Percentiles rank a stretch among this genome's conserved stretches.
These are phyloP conservation scores for Xerocomus potaroensis DNA, from an alignment of 768 basidiomycete genomes.

Conservation along the genomic window DNA sequence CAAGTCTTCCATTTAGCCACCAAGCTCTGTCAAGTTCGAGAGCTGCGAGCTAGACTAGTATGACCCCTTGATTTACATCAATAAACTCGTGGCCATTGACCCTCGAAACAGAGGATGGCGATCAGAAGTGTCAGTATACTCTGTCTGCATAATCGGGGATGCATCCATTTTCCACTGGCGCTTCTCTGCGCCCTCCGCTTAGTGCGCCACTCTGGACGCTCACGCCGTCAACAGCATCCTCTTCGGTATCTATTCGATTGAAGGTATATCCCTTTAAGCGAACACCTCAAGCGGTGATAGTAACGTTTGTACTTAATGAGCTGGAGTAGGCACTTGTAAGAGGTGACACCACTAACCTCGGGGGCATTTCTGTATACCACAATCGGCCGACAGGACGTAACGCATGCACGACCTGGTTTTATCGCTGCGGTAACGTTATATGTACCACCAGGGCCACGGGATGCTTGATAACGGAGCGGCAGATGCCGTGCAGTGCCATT, in stretches of 20 bases:
- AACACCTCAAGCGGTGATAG: constrained; percentile 5
- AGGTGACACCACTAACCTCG: too few relatives aligned
- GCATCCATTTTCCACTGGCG: constrained; percentile 25
- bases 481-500: not conserved
- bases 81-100: constrained; percentile 7
- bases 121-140: constrained; percentile 22
- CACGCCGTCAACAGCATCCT: constrained; percentile 8
- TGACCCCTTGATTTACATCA: constrained; percentile 20
- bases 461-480: not conserved
- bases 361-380: too few relatives aligned
- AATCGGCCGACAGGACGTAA: too few relatives aligned
- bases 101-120: constrained; percentile 21
- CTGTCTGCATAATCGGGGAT: constrained; percentile 13
- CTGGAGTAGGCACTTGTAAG: not conserved
- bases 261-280: constrained; percentile 6
- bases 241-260: constrained; percentile 4
- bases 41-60: constrained; percentile 4
- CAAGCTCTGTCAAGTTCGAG: constrained; percentile 16
- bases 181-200: constrained; percentile 26
- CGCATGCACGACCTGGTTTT: too few relatives aligned
- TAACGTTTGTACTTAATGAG: constrained; percentile 1
- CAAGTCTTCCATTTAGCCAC: constrained; percentile 29
- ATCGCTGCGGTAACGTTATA: not conserved
- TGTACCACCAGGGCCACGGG: not conserved
- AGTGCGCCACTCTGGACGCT: constrained; percentile 6